These are phyloP conservation scores for Cytidiella melzeri DNA, from an alignment of 768 basidiomycete genomes.

Conservation along the genomic window DNA sequence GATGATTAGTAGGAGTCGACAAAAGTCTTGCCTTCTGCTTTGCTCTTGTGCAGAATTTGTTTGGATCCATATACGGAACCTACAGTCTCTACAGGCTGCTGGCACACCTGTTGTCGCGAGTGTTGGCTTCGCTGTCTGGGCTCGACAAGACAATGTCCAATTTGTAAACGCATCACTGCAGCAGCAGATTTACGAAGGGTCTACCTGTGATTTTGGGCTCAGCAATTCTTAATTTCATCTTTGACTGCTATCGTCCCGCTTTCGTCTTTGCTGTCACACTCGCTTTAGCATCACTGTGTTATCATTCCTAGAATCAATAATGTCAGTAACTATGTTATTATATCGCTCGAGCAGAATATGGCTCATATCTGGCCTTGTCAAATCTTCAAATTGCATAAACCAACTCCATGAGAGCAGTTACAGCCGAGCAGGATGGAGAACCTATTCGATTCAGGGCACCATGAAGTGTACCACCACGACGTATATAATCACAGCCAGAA, in stretches of 20 bases:
- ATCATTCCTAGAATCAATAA: too few relatives aligned
- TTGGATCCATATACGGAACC: conserved; percentile 74
- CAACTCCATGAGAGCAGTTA: conserved; percentile 41
- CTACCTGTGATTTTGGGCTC: conserved; percentile 43
- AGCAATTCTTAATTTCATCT: neutral
- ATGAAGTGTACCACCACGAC: conserved; percentile 55
- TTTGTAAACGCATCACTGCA: conserved; percentile 80
- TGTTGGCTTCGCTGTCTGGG: conserved; percentile 85
- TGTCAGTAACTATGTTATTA: neutral
- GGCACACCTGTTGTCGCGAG: conserved; percentile 79
- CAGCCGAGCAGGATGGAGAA: conserved; percentile 13
- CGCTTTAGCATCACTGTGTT: conserved; percentile 2
- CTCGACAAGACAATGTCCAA: conserved; percentile 77
- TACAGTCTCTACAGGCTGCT: conserved; percentile 77
- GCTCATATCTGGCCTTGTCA: conserved; percentile 90
- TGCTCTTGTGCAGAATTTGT: conserved; percentile 67
- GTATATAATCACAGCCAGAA: conserved; percentile 52
- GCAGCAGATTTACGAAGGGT: conserved; percentile 71
- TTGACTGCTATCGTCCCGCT: neutral
- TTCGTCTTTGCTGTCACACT: neutral
- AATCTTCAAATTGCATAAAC: conserved; percentile 60
- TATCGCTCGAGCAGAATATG: conserved; percentile 5
- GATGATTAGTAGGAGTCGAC: conserved; percentile 40
- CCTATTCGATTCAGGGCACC: conserved; percentile 16
- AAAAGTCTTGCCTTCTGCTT: conserved; percentile 35